A percentile compares a stretch with the other conserved stretches of the same genome.
These are phyloP conservation scores for Populus ilicifolia DNA, from an alignment of 345 rosid genomes.

Conservation along the genomic window DNA sequence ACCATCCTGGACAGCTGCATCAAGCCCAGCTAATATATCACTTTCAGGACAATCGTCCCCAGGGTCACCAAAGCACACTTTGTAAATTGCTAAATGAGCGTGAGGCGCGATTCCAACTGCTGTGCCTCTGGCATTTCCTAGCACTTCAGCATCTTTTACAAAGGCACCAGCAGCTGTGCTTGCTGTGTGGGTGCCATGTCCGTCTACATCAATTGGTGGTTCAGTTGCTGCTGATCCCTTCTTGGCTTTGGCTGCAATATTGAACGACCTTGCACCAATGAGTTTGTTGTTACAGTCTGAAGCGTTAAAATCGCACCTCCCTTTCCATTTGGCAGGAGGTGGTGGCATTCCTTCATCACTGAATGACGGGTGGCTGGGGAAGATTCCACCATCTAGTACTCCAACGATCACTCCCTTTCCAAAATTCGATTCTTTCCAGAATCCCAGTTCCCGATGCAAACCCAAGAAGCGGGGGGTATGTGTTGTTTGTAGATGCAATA, in stretches of 20 bases:
- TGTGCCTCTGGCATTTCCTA: slow-evolving; percentile 55
- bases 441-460: slow-evolving; percentile 7
- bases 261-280: slow-evolving; percentile 15
- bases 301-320: slow-evolving; percentile 17
- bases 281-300: slow-evolving; percentile 21
- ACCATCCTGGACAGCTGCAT: slow-evolving; percentile 54
- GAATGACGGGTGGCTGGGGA: slow-evolving; percentile 25
- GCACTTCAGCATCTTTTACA: slow-evolving; percentile 20
- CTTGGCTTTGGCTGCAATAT: slow-evolving; percentile 2
- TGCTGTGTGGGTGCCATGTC: slow-evolving; percentile 26
- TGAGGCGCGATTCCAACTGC: slow-evolving; percentile 35
- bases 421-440: slow-evolving; percentile 23
- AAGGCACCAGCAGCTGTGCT: slow-evolving; percentile 49
- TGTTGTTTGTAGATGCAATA: slow-evolving; percentile 12
- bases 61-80: slow-evolving; percentile 49
- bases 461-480: slow-evolving; percentile 21
- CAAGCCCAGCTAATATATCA: slow-evolving; percentile 59
- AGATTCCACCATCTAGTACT: slow-evolving; percentile 19
- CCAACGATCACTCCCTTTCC: slow-evolving; percentile 22
- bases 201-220: slow-evolving; percentile 7
- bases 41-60: slow-evolving; percentile 41
- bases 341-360: slow-evolving; percentile 20
- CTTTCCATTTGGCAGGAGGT: slow-evolving; percentile 28
- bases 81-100: slow-evolving; percentile 58
- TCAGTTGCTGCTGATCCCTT: background rate